Percentiles rank a stretch among this genome's conserved stretches.
These are phyloP conservation scores for Picea sitchensis DNA, from an alignment of 75 land plant genomes.

Conservation along the genomic window DNA sequence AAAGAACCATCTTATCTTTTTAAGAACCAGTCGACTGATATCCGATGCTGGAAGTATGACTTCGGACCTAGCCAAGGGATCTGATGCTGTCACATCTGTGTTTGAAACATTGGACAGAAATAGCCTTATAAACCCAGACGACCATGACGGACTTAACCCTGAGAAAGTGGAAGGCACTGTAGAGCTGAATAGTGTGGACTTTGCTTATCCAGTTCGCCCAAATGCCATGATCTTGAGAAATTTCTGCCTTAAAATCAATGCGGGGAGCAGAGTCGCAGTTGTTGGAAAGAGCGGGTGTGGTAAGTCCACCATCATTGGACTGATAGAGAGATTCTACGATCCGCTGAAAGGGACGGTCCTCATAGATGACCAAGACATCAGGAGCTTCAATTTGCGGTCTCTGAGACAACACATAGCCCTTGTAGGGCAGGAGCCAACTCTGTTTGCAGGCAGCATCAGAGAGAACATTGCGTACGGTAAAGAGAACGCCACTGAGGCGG, in stretches of 20 bases:
- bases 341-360: slow-evolving; percentile 30
- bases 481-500: slow-evolving; percentile 38
- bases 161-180: slow-evolving; percentile 20
- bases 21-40: slow-evolving; percentile 43
- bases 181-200: slow-evolving; percentile 43
- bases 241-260: slow-evolving; percentile 34
- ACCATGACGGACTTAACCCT: slow-evolving; percentile 9
- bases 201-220: slow-evolving; percentile 58
- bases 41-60: slow-evolving; percentile 43
- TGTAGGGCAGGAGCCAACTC: slow-evolving; percentile 59
- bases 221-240: slow-evolving; percentile 28
- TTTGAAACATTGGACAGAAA: slow-evolving; percentile 39
- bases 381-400: slow-evolving; percentile 42
- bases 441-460: slow-evolving; percentile 48
- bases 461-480: slow-evolving; percentile 59
- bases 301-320: slow-evolving; percentile 47
- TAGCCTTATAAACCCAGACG: slow-evolving; percentile 30
- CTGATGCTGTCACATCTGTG: slow-evolving; percentile 29
- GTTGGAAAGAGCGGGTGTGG: slow-evolving; percentile 61
- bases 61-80: slow-evolving; percentile 41
- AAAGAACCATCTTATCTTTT: slow-evolving; percentile 50
- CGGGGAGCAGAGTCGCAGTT: slow-evolving; percentile 47
- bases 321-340: slow-evolving; percentile 56
- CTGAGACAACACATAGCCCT: slow-evolving; percentile 41
- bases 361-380: slow-evolving; percentile 36